A percentile compares a stretch with the other conserved stretches of the same genome.
Conservation (phyloP, 352 stramenopile genomes). For the Phytophthora syringae region DNA sequence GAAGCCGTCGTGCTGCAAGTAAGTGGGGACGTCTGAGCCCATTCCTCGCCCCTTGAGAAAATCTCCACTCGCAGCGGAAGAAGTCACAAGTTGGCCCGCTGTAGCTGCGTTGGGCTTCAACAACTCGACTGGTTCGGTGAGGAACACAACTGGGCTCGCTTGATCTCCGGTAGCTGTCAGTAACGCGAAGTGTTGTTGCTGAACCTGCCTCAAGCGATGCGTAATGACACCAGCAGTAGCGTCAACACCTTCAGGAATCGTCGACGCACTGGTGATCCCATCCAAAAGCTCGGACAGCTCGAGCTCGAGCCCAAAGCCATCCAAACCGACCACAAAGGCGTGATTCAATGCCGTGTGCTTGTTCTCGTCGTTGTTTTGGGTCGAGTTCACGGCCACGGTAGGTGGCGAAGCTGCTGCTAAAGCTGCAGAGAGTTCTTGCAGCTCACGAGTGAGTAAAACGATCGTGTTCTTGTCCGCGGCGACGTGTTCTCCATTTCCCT, state of each 20-base stretch:
- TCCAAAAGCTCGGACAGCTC: conserved; percentile 43
- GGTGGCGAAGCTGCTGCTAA: background rate
- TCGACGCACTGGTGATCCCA: conserved; percentile 13
- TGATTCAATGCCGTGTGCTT: conserved; percentile 32
- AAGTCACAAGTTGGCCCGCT: conserved; percentile 7
- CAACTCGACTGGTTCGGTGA: conserved; percentile 62
- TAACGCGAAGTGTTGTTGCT: conserved; percentile 28
- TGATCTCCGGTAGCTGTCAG: background rate
- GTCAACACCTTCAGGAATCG: conserved; percentile 26
- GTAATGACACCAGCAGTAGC: conserved; percentile 19
- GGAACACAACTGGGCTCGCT: conserved; percentile 31
- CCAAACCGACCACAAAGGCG: conserved; percentile 45
- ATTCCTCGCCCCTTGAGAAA: conserved; percentile 49
- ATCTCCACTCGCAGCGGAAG: conserved; percentile 25
- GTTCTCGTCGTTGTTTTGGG: conserved; percentile 12
- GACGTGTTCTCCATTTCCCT: conserved; percentile 70
- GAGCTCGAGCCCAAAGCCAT: conserved; percentile 36
- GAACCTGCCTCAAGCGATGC: conserved; percentile 33
- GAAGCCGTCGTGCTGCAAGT: conserved; percentile 65
- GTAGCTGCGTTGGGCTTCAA: conserved; percentile 3
- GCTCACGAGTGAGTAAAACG: conserved; percentile 55
- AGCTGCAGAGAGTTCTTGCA: conserved; percentile 55
- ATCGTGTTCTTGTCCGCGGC: conserved; percentile 75
- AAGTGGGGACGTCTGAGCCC: conserved; percentile 47
- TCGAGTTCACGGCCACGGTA: background rate